These are phyloP conservation scores for Eimeria mitis DNA, from an alignment of 169 alveolate species.

Conservation along the genomic window DNA sequence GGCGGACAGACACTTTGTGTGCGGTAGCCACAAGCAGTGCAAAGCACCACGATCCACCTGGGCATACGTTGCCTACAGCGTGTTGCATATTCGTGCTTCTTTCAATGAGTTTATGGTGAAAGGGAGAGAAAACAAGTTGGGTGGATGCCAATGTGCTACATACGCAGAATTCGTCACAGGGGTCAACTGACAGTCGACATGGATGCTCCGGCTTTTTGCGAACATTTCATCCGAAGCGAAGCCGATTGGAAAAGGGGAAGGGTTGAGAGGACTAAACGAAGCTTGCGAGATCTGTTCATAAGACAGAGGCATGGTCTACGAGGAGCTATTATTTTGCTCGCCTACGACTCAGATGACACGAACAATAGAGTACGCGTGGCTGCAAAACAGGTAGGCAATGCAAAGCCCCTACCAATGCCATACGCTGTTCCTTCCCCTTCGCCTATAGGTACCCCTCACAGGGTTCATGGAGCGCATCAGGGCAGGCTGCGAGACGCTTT, in stretches of 20 bases:
- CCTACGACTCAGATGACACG: slow-evolving; percentile 65
- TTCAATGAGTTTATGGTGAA: not conserved
- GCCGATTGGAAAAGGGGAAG: slow-evolving; percentile 64
- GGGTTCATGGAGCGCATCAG: not conserved
- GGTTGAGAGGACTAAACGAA: slow-evolving; percentile 47
- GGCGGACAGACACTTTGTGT: not conserved
- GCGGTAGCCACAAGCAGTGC: not conserved
- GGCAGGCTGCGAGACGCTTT: too few species aligned
- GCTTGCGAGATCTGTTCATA: slow-evolving; percentile 42
- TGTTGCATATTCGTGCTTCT: not conserved
- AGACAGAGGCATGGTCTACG: slow-evolving; percentile 7
- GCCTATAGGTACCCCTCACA: not conserved
- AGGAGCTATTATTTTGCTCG: slow-evolving; percentile 59
- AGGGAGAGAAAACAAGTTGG: not conserved
- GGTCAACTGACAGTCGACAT: slow-evolving; percentile 39
- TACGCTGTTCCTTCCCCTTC: not conserved
- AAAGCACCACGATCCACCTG: not conserved
- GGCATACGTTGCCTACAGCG: not conserved
- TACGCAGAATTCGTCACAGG: slow-evolving; percentile 36
- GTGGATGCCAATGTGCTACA: not conserved
- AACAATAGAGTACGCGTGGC: slow-evolving; percentile 70
- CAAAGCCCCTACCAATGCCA: not conserved
- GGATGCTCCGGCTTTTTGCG: slow-evolving; percentile 62
- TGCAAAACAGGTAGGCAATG: slow-evolving; percentile 61
- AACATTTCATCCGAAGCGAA: slow-evolving; percentile 50